Conservation (phyloP, 345 rosid species). For the Moricandia arvensis region DNA sequence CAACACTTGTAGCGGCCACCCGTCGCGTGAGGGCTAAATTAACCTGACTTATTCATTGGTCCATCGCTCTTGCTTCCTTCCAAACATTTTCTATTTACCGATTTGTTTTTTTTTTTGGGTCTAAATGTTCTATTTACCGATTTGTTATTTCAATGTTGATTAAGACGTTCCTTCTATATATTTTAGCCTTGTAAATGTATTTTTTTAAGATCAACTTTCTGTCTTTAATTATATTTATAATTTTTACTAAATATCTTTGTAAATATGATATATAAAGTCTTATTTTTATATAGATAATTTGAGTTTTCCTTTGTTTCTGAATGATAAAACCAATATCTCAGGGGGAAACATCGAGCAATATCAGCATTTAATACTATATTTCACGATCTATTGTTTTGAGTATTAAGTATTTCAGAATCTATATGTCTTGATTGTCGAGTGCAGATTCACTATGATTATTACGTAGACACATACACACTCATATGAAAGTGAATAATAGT, state of each 20-base stretch:
- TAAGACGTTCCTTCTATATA: neutral
- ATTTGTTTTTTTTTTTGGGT: neutral
- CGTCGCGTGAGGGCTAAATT: conserved; percentile 34
- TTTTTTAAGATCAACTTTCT: neutral
- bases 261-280: no score
- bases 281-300: no score
- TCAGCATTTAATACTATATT: no score
- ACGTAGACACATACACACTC: conserved; percentile 1
- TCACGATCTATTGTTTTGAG: neutral
- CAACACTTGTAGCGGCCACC: conserved; percentile 19
- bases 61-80: neutral
- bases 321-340: no score
- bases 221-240: neutral
- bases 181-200: neutral
- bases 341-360: no score
- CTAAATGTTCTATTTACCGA: no score
- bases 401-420: neutral
- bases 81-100: conserved; percentile 5
- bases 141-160: neutral
- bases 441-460: neutral
- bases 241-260: neutral
- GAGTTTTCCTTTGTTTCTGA: no score
- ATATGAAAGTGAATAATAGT: neutral
- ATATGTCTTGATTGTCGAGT: neutral
- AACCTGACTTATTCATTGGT: neutral